phyloP scores from a whole-genome alignment of 805 yeast genomes.

The Candida orba region DNA sequence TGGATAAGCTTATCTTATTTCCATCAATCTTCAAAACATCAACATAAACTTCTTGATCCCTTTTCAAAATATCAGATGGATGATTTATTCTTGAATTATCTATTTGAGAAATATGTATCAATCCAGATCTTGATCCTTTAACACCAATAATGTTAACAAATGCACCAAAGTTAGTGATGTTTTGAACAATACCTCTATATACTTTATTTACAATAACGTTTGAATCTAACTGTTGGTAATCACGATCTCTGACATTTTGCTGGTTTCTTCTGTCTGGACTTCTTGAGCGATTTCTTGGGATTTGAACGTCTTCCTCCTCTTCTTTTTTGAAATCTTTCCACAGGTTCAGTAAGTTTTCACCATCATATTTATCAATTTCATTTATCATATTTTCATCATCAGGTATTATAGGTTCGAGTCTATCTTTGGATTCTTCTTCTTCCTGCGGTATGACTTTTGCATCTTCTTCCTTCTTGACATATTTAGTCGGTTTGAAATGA shows the following conservation, averaged over 20 bases:
- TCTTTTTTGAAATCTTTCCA: constrained; percentile 21
- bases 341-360: constrained; percentile 7
- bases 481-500: background rate
- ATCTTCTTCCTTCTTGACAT: constrained; percentile 5
- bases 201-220: constrained; percentile 37
- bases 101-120: constrained; percentile 74
- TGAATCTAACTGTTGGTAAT: constrained; percentile 17
- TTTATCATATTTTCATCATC: constrained; percentile 15
- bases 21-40: constrained; percentile 44
- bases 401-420: constrained; percentile 14
- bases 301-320: constrained; percentile 12
- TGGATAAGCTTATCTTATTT: constrained; percentile 48
- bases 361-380: constrained; percentile 13
- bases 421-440: constrained; percentile 6
- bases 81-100: constrained; percentile 41
- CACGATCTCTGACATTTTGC: constrained; percentile 13
- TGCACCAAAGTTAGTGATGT: constrained; percentile 67
- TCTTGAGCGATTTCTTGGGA: constrained; percentile 9
- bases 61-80: constrained; percentile 51
- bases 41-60: constrained; percentile 59
- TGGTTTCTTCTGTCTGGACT: constrained; percentile 4
- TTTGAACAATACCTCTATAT: constrained; percentile 55
- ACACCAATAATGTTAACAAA: constrained; percentile 51
- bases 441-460: constrained; percentile 13
- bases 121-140: constrained; percentile 39